Evolutionary conservation across 1,284 basidiomycete species (phyloP).

Genomic region (Phellinidium pouzarii): DNA sequence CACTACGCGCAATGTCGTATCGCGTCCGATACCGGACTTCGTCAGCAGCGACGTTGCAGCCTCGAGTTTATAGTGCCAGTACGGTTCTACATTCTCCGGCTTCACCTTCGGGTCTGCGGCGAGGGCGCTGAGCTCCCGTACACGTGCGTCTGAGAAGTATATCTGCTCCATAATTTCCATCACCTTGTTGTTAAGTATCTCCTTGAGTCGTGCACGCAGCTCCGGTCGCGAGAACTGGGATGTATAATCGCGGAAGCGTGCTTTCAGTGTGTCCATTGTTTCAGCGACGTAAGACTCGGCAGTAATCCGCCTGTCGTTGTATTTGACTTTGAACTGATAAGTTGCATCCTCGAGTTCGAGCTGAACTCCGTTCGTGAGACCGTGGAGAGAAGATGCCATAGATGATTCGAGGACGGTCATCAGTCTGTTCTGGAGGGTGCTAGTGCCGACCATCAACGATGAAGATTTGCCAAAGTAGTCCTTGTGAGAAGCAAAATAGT

Average conservation of each 20-base stretch:
- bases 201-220: conserved; percentile 83
- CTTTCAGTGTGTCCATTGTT: conserved; percentile 90
- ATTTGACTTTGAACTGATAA: conserved; percentile 99
- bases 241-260: conserved; percentile 84
- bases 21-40: conserved; percentile 94
- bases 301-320: conserved; percentile 93
- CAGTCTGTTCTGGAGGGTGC: conserved; percentile 79
- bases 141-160: conserved; percentile 87
- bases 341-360: conserved; percentile 93
- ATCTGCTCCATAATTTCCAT: conserved; percentile 96
- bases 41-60: conserved; percentile 89
- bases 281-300: conserved; percentile 98
- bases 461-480: conserved; percentile 68
- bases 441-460: conserved; percentile 84
- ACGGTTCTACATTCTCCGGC: conserved; percentile 78
- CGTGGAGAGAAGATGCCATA: conserved; percentile 93
- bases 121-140: conserved; percentile 68
- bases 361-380: conserved; percentile 94
- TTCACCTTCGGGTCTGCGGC: conserved; percentile 67
- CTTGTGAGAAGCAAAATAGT: conserved; percentile 71
- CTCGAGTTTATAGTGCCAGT: conserved; percentile 96
- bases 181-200: conserved; percentile 90
- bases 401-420: conserved; percentile 97
- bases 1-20: conserved; percentile 91
- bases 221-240: conserved; percentile 85